Percentiles rank a stretch among this genome's conserved stretches.
These are phyloP conservation scores for Mycena vitilis DNA, from an alignment of 768 basidiomycete genomes.

Conservation along the genomic window DNA sequence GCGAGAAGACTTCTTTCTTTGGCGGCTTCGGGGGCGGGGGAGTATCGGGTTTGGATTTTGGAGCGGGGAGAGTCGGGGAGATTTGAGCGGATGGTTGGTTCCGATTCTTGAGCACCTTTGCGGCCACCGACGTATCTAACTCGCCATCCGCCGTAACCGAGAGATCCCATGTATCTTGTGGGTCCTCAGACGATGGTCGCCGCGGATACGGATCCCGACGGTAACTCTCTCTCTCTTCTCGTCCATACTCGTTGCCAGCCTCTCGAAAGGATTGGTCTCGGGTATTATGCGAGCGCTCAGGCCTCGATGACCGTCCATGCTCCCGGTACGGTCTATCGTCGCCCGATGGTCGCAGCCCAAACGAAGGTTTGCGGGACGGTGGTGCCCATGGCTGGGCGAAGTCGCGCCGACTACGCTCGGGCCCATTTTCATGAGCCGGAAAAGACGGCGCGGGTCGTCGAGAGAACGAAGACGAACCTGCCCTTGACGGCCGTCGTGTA, in stretches of 20 bases:
- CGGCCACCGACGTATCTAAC: neutral
- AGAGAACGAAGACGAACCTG: too few species aligned
- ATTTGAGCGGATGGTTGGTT: conserved; percentile 8
- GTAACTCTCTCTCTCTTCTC: too few species aligned
- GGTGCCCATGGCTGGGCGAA: neutral
- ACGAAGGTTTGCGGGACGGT: neutral
- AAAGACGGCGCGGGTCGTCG: too few species aligned
- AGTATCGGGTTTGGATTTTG: neutral
- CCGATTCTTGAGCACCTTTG: conserved; percentile 22
- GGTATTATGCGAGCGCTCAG: too few species aligned
- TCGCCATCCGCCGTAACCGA: neutral
- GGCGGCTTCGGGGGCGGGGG: conserved; percentile 7
- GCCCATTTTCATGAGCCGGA: too few species aligned
- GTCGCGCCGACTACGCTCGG: neutral
- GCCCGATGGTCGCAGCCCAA: conserved; percentile 5
- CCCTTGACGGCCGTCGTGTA: too few species aligned
- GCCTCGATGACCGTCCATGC: too few species aligned
- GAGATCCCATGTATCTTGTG: neutral
- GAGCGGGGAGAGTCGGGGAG: neutral
- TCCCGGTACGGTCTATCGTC: neutral
- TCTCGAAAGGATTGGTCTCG: too few species aligned
- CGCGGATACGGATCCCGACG: too few species aligned
- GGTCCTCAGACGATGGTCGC: conserved; percentile 1
- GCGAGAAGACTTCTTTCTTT: conserved; percentile 9
- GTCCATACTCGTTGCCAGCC: neutral